Evolutionary conservation across 176 grass and related monocot genomes (phyloP).

Genomic region (Avena atlantica): DNA sequence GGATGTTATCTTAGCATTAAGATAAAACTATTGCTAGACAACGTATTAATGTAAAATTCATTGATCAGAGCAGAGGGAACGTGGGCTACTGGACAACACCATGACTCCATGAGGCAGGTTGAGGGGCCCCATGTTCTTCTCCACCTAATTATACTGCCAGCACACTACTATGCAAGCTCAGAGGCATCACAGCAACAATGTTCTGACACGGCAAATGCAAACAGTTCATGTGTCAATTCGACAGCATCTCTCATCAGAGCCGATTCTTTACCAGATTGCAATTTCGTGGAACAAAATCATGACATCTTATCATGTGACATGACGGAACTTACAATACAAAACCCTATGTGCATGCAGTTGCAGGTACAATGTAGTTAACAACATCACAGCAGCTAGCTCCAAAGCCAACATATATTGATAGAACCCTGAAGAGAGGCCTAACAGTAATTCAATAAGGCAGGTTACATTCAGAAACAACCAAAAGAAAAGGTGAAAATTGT

Average conservation of each 20-base stretch:
- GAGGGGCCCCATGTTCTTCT: slow-evolving; percentile 5
- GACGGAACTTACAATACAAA: slow-evolving; percentile 2
- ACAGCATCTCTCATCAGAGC: neutral
- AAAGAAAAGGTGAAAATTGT: slow-evolving; percentile 30
- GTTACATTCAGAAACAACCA: slow-evolving; percentile 14
- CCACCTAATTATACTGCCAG: neutral
- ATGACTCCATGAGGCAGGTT: neutral
- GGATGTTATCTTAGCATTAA: neutral
- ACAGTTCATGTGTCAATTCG: neutral
- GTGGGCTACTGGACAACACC: neutral
- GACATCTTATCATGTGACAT: neutral
- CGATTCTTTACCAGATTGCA: slow-evolving; percentile 1
- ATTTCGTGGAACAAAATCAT: slow-evolving; percentile 34
- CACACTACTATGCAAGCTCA: slow-evolving; percentile 20
- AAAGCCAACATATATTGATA: slow-evolving; percentile 33
- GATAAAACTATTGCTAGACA: neutral
- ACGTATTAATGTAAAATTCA: neutral
- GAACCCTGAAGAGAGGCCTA: neutral
- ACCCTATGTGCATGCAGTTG: slow-evolving; percentile 19
- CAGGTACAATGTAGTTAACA: slow-evolving; percentile 21
- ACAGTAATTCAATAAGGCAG: neutral
- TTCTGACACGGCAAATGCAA: neutral
- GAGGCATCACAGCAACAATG: slow-evolving; percentile 28
- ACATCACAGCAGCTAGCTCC: neutral
- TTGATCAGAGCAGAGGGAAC: neutral